A percentile compares a stretch with the other conserved stretches of the same genome.
phyloP scores from a whole-genome alignment of 2,329 filamentous ascomycete genomes.

The Pyrenophora tritici-repentis region DNA sequence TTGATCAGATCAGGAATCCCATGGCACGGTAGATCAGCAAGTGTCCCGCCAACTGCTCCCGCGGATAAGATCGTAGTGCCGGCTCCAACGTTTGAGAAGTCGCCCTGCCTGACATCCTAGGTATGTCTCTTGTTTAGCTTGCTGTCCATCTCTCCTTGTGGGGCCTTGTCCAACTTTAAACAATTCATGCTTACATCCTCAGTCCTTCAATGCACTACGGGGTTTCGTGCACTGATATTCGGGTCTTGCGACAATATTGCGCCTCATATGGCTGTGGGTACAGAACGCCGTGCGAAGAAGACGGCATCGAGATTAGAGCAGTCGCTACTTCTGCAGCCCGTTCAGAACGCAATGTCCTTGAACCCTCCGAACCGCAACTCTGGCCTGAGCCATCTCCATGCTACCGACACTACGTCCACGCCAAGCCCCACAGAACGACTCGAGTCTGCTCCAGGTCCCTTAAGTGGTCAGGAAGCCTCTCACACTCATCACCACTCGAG shows the following conservation, averaged over 20 bases:
- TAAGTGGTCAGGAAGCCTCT: conserved; percentile 23
- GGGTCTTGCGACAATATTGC: conserved; percentile 35
- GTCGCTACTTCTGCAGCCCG: conserved; percentile 38
- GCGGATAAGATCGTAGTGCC: conserved; percentile 40
- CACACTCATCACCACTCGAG: conserved; percentile 31
- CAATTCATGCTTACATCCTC: conserved; percentile 36
- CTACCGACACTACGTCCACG: conserved; percentile 27
- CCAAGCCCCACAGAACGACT: conserved; percentile 29
- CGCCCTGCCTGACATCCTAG: conserved; percentile 33
- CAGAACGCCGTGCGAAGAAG: conserved; percentile 44
- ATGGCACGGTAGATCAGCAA: conserved; percentile 43
- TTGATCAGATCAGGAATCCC: conserved; percentile 36
- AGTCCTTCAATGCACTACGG: conserved; percentile 38
- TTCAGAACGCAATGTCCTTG: conserved; percentile 45
- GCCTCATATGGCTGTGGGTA: conserved; percentile 48
- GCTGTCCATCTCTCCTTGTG: conserved; percentile 23
- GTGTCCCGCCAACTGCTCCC: conserved; percentile 40
- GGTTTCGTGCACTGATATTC: conserved; percentile 29
- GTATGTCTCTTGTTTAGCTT: conserved; percentile 35
- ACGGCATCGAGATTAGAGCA: conserved; percentile 41
- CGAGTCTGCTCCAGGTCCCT: conserved; percentile 23
- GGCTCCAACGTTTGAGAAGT: conserved; percentile 45
- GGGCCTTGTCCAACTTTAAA: conserved; percentile 30
- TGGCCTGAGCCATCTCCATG: conserved; percentile 31
- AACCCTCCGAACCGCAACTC: conserved; percentile 35